A percentile compares a stretch with the other conserved stretches of the same genome.
These are phyloP conservation scores for Angomonas deanei DNA, from an alignment of 208 protist genomes.

Conservation along the genomic window DNA sequence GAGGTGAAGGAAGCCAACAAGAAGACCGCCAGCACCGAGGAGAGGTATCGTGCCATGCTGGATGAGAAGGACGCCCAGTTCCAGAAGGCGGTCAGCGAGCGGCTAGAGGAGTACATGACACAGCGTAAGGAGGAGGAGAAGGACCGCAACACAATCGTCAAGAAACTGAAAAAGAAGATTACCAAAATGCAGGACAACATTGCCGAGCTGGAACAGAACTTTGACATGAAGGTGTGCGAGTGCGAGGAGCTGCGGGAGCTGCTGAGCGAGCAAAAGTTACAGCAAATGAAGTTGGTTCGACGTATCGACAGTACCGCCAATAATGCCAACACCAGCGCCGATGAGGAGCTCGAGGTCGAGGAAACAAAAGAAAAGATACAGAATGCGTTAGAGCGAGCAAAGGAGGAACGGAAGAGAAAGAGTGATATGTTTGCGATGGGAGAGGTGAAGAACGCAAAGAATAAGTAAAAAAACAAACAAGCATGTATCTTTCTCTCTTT, in stretches of 20 bases:
- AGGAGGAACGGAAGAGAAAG: slow-evolving; percentile 62
- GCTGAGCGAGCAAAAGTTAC: slow-evolving; percentile 74
- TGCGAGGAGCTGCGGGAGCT: slow-evolving; percentile 72
- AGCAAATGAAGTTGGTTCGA: slow-evolving; percentile 54
- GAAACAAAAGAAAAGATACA: slow-evolving; percentile 74
- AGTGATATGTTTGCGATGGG: slow-evolving; percentile 69
- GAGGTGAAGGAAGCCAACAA: slow-evolving; percentile 45
- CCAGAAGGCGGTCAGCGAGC: slow-evolving; percentile 71
- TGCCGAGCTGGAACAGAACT: slow-evolving; percentile 42
- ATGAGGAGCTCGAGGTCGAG: slow-evolving; percentile 50
- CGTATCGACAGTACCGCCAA: slow-evolving; percentile 29
- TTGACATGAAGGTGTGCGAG: slow-evolving; percentile 81
- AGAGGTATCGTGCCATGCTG: slow-evolving; percentile 34
- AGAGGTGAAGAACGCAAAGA: slow-evolving; percentile 64
- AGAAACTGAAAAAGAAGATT: slow-evolving; percentile 82
- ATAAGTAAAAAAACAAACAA: background rate
- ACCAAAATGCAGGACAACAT: slow-evolving; percentile 62
- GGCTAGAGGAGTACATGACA: slow-evolving; percentile 48
- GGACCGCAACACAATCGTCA: slow-evolving; percentile 27
- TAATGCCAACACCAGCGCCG: background rate
- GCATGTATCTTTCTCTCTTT: background rate
- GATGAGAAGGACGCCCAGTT: slow-evolving; percentile 73
- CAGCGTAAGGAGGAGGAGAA: slow-evolving; percentile 23
- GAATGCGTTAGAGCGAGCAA: slow-evolving; percentile 60
- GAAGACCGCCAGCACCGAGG: slow-evolving; percentile 27